phyloP scores from a whole-genome alignment of 495 filamentous ascomycete genomes.

The Xylaria grammica region DNA sequence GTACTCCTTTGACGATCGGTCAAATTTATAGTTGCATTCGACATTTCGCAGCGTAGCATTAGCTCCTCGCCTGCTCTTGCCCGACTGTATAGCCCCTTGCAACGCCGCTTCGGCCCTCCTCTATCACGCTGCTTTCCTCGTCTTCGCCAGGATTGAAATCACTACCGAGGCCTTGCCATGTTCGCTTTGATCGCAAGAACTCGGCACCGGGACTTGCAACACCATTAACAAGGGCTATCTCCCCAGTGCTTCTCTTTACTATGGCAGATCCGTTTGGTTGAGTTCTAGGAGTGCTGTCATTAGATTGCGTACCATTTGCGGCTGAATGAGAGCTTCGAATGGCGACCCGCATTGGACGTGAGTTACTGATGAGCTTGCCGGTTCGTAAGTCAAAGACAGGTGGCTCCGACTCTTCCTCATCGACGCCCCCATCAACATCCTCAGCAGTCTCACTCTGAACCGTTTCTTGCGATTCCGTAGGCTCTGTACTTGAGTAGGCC shows the following conservation, averaged over 20 bases:
- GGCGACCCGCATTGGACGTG: conserved; percentile 72
- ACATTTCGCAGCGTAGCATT: not conserved
- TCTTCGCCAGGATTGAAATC: conserved; percentile 66
- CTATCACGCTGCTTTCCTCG: conserved; percentile 68
- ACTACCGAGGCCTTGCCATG: conserved; percentile 90
- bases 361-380: conserved; percentile 80
- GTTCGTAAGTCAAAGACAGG: conserved; percentile 93
- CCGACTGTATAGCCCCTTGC: conserved; percentile 89
- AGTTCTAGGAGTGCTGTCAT: conserved; percentile 31
- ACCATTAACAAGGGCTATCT: conserved; percentile 77
- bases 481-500: conserved; percentile 14
- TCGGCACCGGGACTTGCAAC: conserved; percentile 89
- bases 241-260: conserved; percentile 40
- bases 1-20: not conserved
- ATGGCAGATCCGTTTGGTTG: conserved; percentile 35
- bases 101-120: conserved; percentile 87
- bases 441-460: conserved; percentile 24
- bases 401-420: conserved; percentile 61
- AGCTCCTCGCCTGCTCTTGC: conserved; percentile 45
- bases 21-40: not conserved
- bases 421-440: conserved; percentile 40
- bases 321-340: conserved; percentile 38
- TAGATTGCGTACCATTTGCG: conserved; percentile 23
- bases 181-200: conserved; percentile 79
- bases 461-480: conserved; percentile 23